Evolutionary conservation across 306 rosid genomes (phyloP), one percentile per base, ranked within the genome.

Genomic region (Cucumis hystrix): DNA sequence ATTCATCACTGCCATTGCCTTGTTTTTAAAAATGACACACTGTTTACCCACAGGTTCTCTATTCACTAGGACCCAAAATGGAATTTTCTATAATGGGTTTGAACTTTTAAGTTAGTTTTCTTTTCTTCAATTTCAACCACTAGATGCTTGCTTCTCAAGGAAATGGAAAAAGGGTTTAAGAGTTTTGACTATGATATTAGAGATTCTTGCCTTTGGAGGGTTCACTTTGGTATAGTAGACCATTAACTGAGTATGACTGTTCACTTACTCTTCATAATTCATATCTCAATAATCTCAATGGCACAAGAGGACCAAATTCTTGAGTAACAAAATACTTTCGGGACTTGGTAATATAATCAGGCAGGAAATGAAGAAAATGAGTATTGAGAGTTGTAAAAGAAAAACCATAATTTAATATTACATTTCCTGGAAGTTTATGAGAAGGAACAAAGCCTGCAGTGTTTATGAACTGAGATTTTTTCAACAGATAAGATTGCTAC

Each of bases 391-490:
- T 18, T 18, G 52, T 41, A 67, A 66, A 41, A 49, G 21, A 28
- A 16, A 47, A 49, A 49, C 60, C 47, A 39, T 71, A 15, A 47
- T 72, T 23, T 23, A 15, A 72, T 16, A 51, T 30, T 51, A 49
- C 75, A 69, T 45, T 61, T 67, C 21, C 8, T 59, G 49, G 28
- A 39, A 39, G 73, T 43, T 68, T 17, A 65, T 17, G 14, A 37
- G 71, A 65, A 64, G 40, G 49, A 40, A 67, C 74, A 40, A 40
- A 16, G 70, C 35, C 45, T 20, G 59, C 40, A 49, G 15, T 49
- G 60, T 28, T 71, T 71, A 72, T 71, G 57, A 71, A 71, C 76
- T 51, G 18, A 71, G 39, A 71, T 70, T 13, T 70, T 71, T 71
- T 68, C 55, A 68, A 20, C 56, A 41, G 74, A 68, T 43, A 20